Evolutionary conservation across 2,329 filamentous ascomycete genomes (phyloP), one percentile per base, ranked within the genome.

Genomic region (Alternaria panax): DNA sequence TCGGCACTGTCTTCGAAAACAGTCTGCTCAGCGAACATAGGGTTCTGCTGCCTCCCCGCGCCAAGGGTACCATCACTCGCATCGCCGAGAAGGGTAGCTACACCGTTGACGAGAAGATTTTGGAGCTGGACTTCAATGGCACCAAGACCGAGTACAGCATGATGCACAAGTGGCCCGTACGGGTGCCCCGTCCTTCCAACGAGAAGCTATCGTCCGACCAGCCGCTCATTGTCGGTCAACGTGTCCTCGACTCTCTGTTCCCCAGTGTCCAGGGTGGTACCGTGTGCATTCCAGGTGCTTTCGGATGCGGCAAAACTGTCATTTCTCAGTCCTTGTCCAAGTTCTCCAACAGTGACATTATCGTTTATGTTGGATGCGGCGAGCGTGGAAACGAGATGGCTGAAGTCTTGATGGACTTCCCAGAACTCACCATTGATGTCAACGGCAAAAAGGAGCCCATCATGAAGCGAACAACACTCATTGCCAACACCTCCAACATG

Each of bases 401-500:
- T 66, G 95, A 99, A 86, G 95, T 99, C 70, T 86, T 99, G 86
- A 98, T 97, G 91, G 95, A 99, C 82, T 99, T 99, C 86, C 95
- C 95, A 60, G 93, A 98, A 86, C 91, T 99, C 67, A 91, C 92
- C 47, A 99, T 99, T 76, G 90, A 96, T 18, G 88, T 98, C 70
- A 90, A 97, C 42, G 95, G 95, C 72, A 92, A 94, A 77, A 90
- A 94, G 82, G 95, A 99, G 80, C 93, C 94, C 70, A 99, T 99
- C 84, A 99, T 99, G 95, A 99, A 99, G 88, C 94, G 95, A 79
- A 99, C 95, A 16, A 96, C 93, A 22, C 86, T 99, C 62, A 98
- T 99, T 77, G 95, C 95, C 80, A 99, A 99, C 83, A 99, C 95
- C 42, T 99, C 95, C 73, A 99, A 99, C 86, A 99, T 99, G 95